phyloP scores from a whole-genome alignment of 768 basidiomycete genomes.

The Saitozyma podzolica region DNA sequence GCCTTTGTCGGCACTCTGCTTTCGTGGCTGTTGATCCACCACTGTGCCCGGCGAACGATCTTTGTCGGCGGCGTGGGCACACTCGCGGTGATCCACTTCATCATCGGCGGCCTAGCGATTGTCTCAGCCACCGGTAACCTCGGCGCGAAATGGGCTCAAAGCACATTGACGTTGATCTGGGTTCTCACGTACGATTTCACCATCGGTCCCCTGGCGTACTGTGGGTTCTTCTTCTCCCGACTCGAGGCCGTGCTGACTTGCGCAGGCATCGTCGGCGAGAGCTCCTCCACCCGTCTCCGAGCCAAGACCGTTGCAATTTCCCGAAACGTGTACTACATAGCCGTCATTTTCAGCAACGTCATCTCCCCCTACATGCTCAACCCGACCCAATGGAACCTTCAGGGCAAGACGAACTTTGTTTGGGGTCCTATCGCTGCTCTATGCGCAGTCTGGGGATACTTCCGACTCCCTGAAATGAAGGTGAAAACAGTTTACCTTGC shows the following conservation, averaged over 20 bases:
- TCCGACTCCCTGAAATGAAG: slow-evolving; percentile 25
- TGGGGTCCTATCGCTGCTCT: slow-evolving; percentile 11
- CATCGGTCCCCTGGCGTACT: slow-evolving; percentile 45
- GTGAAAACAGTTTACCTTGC: not conserved
- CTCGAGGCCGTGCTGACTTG: slow-evolving; percentile 10
- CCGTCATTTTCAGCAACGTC: slow-evolving; percentile 38
- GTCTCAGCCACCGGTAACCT: slow-evolving; percentile 12
- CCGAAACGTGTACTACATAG: slow-evolving; percentile 38
- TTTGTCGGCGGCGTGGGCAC: slow-evolving; percentile 44
- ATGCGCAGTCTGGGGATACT: slow-evolving; percentile 4
- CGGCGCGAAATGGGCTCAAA: slow-evolving; percentile 19
- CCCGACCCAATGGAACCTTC: slow-evolving; percentile 31
- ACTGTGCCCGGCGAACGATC: slow-evolving; percentile 15
- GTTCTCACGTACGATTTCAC: slow-evolving; percentile 44
- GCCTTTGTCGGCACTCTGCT: slow-evolving; percentile 17
- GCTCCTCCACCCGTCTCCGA: slow-evolving; percentile 30
- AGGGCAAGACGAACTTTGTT: slow-evolving; percentile 23
- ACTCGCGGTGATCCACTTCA: slow-evolving; percentile 34
- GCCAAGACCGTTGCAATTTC: slow-evolving; percentile 40
- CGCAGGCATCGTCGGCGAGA: slow-evolving; percentile 31
- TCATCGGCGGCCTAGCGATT: slow-evolving; percentile 46
- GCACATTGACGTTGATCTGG: slow-evolving; percentile 13
- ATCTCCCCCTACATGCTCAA: slow-evolving; percentile 22
- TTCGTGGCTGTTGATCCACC: slow-evolving; percentile 33
- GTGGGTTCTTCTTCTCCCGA: not conserved